Conservation (phyloP, 257 asterid species). For the Rauvolfia tetraphylla region DNA sequence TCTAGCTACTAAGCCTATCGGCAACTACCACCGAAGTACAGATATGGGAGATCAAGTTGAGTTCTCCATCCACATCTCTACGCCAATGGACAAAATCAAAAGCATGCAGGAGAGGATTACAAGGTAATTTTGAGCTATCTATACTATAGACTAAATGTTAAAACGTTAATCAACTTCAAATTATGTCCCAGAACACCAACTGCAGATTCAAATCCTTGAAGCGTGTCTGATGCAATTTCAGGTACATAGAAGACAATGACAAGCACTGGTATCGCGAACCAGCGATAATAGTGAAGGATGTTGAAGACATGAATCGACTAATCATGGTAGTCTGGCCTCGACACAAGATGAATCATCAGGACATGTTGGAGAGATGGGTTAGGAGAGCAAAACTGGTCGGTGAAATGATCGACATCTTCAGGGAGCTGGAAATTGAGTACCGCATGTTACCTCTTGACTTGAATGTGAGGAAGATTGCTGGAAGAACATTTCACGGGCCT, state of each 20-base stretch:
- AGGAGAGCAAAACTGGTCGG: conserved; percentile 8
- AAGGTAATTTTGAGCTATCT: neutral
- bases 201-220: neutral
- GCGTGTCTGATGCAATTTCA: neutral
- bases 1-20: conserved; percentile 15
- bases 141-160: neutral
- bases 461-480: conserved; percentile 4
- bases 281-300: neutral
- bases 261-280: conserved; percentile 1
- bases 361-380: conserved; percentile 11
- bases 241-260: neutral
- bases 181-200: neutral
- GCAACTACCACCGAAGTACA: conserved; percentile 16
- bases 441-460: conserved; percentile 16
- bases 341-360: conserved; percentile 9
- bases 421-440: conserved; percentile 8
- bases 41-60: conserved; percentile 16
- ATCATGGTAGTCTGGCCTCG: conserved; percentile 8
- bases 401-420: conserved; percentile 16
- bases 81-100: conserved; percentile 18
- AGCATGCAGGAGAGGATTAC: conserved; percentile 8
- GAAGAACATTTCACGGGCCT: neutral
- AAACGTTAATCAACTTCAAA: neutral
- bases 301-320: conserved; percentile 1
- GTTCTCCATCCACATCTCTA: conserved; percentile 19